Conservation (phyloP, 2,329 filamentous ascomycete species). For the Trichoderma arundinaceum region DNA sequence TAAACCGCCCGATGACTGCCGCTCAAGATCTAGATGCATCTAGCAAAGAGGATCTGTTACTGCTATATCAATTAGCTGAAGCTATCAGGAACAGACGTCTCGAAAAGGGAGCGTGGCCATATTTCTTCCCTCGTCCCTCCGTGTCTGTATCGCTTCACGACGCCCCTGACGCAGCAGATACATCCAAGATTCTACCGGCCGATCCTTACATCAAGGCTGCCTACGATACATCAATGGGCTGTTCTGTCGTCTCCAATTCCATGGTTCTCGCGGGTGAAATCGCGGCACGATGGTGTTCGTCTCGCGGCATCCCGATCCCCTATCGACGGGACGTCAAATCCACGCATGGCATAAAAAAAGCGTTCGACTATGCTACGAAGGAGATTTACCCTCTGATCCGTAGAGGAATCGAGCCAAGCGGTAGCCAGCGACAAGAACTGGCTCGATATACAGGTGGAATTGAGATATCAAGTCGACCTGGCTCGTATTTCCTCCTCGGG, state of each 20-base stretch:
- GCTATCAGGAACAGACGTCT: constrained; percentile 52
- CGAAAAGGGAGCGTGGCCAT: constrained; percentile 56
- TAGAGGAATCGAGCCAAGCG: constrained; percentile 44
- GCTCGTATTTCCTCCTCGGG: constrained; percentile 63
- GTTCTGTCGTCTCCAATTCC: constrained; percentile 46
- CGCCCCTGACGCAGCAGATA: constrained; percentile 31
- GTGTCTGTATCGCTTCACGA: constrained; percentile 51
- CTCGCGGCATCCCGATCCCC: constrained; percentile 63
- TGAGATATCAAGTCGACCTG: constrained; percentile 58
- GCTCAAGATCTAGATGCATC: constrained; percentile 50
- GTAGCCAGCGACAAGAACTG: constrained; percentile 41
- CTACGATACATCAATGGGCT: constrained; percentile 41
- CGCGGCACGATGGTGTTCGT: constrained; percentile 64
- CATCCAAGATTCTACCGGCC: constrained; percentile 43
- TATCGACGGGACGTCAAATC: constrained; percentile 59
- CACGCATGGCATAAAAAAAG: constrained; percentile 44
- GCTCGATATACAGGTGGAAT: constrained; percentile 52
- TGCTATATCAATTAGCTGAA: constrained; percentile 55
- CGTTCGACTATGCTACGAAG: constrained; percentile 46
- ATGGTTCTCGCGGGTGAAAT: constrained; percentile 69
- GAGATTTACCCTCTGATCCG: constrained; percentile 45
- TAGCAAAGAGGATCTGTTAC: constrained; percentile 54
- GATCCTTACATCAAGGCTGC: constrained; percentile 58
- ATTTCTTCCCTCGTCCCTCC: constrained; percentile 51
- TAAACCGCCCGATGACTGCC: constrained; percentile 52